These are phyloP conservation scores for Helotiales sp. DNA, from an alignment of 2,329 filamentous ascomycete species.

Conservation along the genomic window DNA sequence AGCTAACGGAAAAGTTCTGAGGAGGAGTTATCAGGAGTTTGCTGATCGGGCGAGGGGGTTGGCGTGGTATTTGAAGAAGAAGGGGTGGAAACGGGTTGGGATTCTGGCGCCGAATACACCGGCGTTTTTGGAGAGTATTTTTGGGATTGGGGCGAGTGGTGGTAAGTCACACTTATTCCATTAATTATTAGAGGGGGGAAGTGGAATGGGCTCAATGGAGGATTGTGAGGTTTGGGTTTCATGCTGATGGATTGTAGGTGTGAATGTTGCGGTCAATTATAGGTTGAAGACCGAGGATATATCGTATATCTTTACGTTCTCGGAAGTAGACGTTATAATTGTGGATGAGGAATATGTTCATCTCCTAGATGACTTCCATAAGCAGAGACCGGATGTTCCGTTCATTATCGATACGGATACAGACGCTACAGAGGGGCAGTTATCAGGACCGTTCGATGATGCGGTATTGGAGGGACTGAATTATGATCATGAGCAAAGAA, in stretches of 20 bases:
- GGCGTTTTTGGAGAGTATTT: slow-evolving; percentile 88
- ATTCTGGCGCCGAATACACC: slow-evolving; percentile 91
- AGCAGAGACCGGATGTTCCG: slow-evolving; percentile 60
- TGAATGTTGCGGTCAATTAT: slow-evolving; percentile 75
- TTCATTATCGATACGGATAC: slow-evolving; percentile 82
- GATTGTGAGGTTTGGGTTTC: background rate
- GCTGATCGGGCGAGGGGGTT: slow-evolving; percentile 85
- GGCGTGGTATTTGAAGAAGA: slow-evolving; percentile 81
- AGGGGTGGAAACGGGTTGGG: slow-evolving; percentile 74
- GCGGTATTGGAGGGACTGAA: slow-evolving; percentile 78
- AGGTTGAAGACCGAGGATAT: slow-evolving; percentile 82
- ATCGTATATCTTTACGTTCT: slow-evolving; percentile 84
- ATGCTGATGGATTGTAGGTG: slow-evolving; percentile 40
- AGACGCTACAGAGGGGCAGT: slow-evolving; percentile 70
- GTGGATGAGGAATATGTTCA: slow-evolving; percentile 78
- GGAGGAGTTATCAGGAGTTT: slow-evolving; percentile 76
- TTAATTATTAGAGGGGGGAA: background rate
- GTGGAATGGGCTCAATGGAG: background rate
- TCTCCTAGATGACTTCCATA: slow-evolving; percentile 67
- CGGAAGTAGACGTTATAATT: slow-evolving; percentile 83
- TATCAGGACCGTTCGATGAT: slow-evolving; percentile 79
- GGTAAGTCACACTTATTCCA: background rate
- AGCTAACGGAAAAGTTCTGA: slow-evolving; percentile 70
- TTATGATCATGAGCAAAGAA: slow-evolving; percentile 66
- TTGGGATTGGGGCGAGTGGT: slow-evolving; percentile 80